These are phyloP conservation scores for Rhynchosporium agropyri DNA, from an alignment of 2,329 filamentous ascomycete species.

Conservation along the genomic window DNA sequence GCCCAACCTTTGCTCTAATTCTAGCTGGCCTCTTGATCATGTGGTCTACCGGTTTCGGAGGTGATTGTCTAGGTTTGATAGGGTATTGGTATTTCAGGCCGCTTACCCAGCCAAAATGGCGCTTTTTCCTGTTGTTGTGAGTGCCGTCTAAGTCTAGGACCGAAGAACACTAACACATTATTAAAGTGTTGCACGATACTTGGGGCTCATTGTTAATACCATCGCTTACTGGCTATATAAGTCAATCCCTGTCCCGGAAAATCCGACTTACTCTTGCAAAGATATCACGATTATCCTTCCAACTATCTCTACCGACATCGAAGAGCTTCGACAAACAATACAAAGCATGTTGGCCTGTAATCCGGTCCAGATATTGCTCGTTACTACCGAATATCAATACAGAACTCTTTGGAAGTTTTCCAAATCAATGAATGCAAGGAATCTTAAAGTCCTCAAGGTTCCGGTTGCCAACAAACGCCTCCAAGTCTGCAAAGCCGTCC, in stretches of 20 bases:
- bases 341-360: conserved; percentile 73
- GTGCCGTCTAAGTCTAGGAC: background rate
- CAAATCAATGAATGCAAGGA: conserved; percentile 58
- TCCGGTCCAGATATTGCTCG: conserved; percentile 75
- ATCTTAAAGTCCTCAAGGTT: conserved; percentile 74
- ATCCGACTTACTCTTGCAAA: conserved; percentile 66
- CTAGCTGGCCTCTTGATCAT: conserved; percentile 1
- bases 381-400: conserved; percentile 82
- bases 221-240: conserved; percentile 85
- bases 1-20: conserved; percentile 3
- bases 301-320: conserved; percentile 84
- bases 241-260: conserved; percentile 78
- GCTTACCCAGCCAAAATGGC: too few relatives aligned
- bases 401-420: conserved; percentile 68
- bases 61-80: too few relatives aligned
- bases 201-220: conserved; percentile 82
- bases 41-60: conserved; percentile 1
- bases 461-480: conserved; percentile 92
- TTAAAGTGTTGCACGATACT: conserved; percentile 60
- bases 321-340: conserved; percentile 82
- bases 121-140: conserved; percentile 1
- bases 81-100: too few relatives aligned
- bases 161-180: background rate
- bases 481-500: conserved; percentile 89
- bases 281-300: conserved; percentile 96